phyloP scores from a whole-genome alignment of 1,139 yeast species.

The Geotrichum macrosporum region DNA sequence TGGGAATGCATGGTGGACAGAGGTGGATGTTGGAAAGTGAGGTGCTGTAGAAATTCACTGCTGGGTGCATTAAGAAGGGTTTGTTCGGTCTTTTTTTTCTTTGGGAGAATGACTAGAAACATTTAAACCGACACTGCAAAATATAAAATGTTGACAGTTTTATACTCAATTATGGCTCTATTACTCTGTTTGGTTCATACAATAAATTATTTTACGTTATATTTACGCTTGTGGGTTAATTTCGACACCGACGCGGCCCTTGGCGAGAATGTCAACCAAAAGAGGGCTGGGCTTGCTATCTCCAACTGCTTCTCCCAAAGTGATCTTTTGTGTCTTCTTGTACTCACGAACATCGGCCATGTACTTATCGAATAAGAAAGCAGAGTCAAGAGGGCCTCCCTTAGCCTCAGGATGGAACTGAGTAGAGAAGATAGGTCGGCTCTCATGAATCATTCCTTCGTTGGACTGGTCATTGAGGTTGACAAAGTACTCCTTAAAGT shows the following conservation, averaged over 20 bases:
- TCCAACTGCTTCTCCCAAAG: slow-evolving; percentile 37
- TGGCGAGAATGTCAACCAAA: slow-evolving; percentile 75
- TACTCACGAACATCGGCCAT: slow-evolving; percentile 62
- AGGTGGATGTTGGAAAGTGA: too few relatives aligned
- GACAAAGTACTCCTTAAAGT: slow-evolving; percentile 81
- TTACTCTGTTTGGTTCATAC: too few relatives aligned
- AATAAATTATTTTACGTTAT: too few relatives aligned
- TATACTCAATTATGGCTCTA: too few relatives aligned
- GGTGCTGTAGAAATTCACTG: too few relatives aligned
- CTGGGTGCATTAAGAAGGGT: too few relatives aligned
- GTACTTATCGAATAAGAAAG: slow-evolving; percentile 85
- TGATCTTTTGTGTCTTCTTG: slow-evolving; percentile 41
- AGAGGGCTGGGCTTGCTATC: slow-evolving; percentile 54
- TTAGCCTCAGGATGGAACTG: slow-evolving; percentile 99
- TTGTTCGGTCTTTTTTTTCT: too few relatives aligned
- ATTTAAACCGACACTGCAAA: too few relatives aligned
- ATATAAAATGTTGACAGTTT: too few relatives aligned
- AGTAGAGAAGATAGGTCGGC: slow-evolving; percentile 86
- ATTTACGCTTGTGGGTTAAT: slow-evolving; percentile 32
- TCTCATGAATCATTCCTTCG: slow-evolving; percentile 90
- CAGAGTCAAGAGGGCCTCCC: slow-evolving; percentile 95
- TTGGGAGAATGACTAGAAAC: too few relatives aligned
- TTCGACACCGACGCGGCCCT: slow-evolving; percentile 65
- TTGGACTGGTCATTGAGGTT: slow-evolving; percentile 93
- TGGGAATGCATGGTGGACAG: too few relatives aligned